A percentile compares a stretch with the other conserved stretches of the same genome.
Evolutionary conservation across 2,329 filamentous ascomycete species (phyloP).

Genomic region (Cytospora paraplurivora): DNA sequence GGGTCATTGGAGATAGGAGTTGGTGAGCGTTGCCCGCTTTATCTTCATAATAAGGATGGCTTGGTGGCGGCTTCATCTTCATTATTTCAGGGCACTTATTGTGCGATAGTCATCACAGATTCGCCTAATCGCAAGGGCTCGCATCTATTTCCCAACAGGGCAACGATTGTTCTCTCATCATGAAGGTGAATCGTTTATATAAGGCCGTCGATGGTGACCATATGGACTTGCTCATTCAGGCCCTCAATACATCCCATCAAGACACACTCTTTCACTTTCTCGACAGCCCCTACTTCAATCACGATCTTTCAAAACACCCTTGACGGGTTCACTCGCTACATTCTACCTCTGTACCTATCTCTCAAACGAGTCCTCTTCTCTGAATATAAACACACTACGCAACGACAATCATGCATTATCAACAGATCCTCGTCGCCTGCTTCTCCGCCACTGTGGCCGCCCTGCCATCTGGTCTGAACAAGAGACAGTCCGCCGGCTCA

Average conservation of each 20-base stretch:
- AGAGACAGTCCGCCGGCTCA: slow-evolving; percentile 1
- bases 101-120: background rate
- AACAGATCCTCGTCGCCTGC: slow-evolving; percentile 14
- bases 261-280: background rate
- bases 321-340: slow-evolving; percentile 6
- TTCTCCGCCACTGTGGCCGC: slow-evolving; percentile 14
- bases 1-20: too few relatives aligned
- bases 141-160: slow-evolving; percentile 2
- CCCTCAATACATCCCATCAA: background rate
- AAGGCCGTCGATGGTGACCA: slow-evolving; percentile 1
- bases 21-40: too few relatives aligned
- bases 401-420: slow-evolving; percentile 10
- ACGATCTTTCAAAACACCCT: background rate
- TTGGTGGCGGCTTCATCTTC: too few relatives aligned
- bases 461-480: background rate
- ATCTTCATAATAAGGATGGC: too few relatives aligned
- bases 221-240: too few relatives aligned
- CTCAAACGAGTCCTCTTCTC: too few relatives aligned
- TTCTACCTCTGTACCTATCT: background rate
- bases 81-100: too few relatives aligned
- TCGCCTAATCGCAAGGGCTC: slow-evolving; percentile 4
- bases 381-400: too few relatives aligned
- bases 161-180: background rate
- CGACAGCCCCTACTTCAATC: background rate
- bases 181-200: background rate